A percentile compares a stretch with the other conserved stretches of the same genome.
These are phyloP conservation scores for Telfairia occidentalis DNA, from an alignment of 331 rosid genomes.

Conservation along the genomic window DNA sequence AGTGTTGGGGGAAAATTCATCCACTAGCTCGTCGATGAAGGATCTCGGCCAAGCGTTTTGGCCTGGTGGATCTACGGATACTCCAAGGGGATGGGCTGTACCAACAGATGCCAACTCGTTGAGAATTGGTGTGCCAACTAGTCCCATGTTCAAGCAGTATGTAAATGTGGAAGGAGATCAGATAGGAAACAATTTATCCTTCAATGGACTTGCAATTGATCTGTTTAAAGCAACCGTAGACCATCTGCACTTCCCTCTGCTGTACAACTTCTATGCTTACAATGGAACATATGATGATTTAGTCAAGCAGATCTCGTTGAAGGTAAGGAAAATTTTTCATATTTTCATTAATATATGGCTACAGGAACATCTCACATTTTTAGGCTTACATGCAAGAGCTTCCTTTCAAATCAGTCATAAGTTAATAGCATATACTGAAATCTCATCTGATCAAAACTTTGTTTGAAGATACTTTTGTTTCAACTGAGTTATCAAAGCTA, in stretches of 20 bases:
- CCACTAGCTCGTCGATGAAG: background rate
- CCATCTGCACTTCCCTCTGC: constrained; percentile 30
- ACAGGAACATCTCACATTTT: constrained; percentile 30
- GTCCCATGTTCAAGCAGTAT: constrained; percentile 41
- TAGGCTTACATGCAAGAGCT: background rate
- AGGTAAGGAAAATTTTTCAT: background rate
- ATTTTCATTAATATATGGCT: constrained; percentile 20
- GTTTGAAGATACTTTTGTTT: background rate
- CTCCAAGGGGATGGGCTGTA: constrained; percentile 66
- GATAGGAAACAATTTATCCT: background rate
- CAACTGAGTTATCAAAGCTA: background rate
- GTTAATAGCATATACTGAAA: background rate
- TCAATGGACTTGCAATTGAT: constrained; percentile 47
- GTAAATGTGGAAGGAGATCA: constrained; percentile 32
- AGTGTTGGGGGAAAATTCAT: background rate
- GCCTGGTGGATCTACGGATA: constrained; percentile 38
- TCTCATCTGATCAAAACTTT: background rate
- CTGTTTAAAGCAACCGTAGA: constrained; percentile 25
- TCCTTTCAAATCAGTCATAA: background rate
- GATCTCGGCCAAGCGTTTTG: constrained; percentile 19
- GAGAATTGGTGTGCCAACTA: constrained; percentile 45
- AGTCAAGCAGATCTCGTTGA: constrained; percentile 10
- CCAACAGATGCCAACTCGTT: constrained; percentile 25
- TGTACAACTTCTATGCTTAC: constrained; percentile 13
- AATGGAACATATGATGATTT: constrained; percentile 33